These are phyloP conservation scores for Penicillium concentricum DNA, from an alignment of 2,329 filamentous ascomycete species.

Conservation along the genomic window DNA sequence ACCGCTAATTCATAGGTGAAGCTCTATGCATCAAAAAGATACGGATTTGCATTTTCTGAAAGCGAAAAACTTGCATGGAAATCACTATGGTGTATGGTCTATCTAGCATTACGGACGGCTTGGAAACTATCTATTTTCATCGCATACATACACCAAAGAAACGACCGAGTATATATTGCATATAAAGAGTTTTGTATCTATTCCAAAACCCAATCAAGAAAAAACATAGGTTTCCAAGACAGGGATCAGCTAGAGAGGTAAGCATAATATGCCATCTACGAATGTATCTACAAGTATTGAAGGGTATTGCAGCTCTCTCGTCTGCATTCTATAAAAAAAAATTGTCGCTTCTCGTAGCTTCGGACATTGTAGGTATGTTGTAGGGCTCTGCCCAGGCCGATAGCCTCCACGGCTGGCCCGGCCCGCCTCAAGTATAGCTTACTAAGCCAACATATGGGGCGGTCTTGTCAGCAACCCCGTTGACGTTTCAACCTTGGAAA, in stretches of 20 bases:
- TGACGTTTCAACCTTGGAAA: neutral
- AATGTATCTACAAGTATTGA: neutral
- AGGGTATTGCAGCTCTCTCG: neutral
- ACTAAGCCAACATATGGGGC: neutral
- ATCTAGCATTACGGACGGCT: neutral
- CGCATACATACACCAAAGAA: neutral
- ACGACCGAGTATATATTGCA: neutral
- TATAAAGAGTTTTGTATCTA: neutral
- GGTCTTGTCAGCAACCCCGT: conserved; percentile 1
- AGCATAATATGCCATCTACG: neutral
- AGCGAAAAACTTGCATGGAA: neutral
- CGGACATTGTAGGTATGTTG: neutral
- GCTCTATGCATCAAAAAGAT: neutral
- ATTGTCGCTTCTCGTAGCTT: neutral
- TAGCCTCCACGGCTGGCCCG: neutral
- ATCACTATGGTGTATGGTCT: neutral
- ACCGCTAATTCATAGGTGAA: conserved; percentile 25
- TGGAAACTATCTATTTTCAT: neutral
- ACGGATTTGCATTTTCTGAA: neutral
- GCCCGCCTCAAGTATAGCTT: neutral
- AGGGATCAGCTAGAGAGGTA: neutral
- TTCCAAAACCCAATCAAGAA: neutral
- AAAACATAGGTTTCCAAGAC: neutral
- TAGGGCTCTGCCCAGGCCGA: neutral
- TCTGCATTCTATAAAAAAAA: neutral